A percentile compares a stretch with the other conserved stretches of the same genome.
Evolutionary conservation across 2,329 filamentous ascomycete species (phyloP).

Genomic region (Claviceps lovelessii): DNA sequence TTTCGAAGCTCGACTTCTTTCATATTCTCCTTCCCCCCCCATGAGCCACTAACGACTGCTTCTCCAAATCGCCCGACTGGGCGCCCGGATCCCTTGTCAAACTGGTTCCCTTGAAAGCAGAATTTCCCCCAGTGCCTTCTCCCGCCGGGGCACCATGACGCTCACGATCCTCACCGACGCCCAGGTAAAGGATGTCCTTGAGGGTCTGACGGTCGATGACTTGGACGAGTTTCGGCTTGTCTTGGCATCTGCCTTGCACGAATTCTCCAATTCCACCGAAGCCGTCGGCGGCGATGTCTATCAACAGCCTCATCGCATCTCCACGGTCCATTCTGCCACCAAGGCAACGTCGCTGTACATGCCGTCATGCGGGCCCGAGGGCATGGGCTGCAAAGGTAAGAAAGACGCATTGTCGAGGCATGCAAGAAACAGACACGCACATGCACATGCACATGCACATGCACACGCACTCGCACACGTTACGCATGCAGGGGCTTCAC

Average conservation of each 20-base stretch:
- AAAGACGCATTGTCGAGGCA: too few species aligned
- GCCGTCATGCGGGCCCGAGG: slow-evolving; percentile 50
- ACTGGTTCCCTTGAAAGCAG: too few species aligned
- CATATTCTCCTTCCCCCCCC: not conserved
- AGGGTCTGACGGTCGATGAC: slow-evolving; percentile 37
- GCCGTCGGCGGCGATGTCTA: slow-evolving; percentile 27
- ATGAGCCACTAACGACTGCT: not conserved
- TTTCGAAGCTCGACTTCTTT: not conserved
- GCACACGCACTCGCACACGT: too few species aligned
- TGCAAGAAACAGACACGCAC: not conserved
- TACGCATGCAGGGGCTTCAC: not conserved
- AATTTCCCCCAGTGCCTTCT: too few species aligned
- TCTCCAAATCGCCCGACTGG: not conserved
- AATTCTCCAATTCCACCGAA: slow-evolving; percentile 45
- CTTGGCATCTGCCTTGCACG: slow-evolving; percentile 39
- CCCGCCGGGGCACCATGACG: slow-evolving; percentile 28
- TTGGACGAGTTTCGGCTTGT: slow-evolving; percentile 35
- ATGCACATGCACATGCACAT: not conserved
- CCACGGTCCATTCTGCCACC: slow-evolving; percentile 31
- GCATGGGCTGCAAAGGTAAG: slow-evolving; percentile 54
- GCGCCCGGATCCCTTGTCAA: not conserved
- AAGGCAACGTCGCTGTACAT: slow-evolving; percentile 56
- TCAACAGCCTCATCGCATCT: slow-evolving; percentile 41
- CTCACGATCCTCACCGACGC: slow-evolving; percentile 44
- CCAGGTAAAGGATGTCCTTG: slow-evolving; percentile 39